Conservation (phyloP, 1,284 basidiomycete genomes). For the Mycosarcoma mackinlayi region DNA sequence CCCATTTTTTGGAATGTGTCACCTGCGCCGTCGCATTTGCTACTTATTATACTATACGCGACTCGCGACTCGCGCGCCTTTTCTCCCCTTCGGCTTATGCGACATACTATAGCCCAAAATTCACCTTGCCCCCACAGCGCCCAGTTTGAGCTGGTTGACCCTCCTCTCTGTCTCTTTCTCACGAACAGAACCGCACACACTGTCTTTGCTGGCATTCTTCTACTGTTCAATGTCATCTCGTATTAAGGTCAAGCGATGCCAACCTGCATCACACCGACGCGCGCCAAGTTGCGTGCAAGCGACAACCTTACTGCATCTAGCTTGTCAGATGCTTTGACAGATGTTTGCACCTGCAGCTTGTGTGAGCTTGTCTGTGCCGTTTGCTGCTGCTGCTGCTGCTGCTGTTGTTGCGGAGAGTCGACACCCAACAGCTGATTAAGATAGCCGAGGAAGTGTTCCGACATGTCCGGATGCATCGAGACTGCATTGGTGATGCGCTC, state of each 20-base stretch:
- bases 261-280: conserved; percentile 45
- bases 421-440: conserved; percentile 49
- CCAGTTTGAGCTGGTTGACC: no score
- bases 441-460: conserved; percentile 56
- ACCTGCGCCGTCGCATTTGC: conserved; percentile 4
- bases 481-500: conserved; percentile 55
- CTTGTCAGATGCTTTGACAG: conserved; percentile 41
- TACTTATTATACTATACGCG: conserved; percentile 47
- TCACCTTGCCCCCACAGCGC: not conserved
- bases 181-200: not conserved
- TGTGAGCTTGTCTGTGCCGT: conserved; percentile 3
- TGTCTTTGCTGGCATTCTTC: not conserved
- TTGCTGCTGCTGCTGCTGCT: conserved; percentile 4
- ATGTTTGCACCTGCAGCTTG: conserved; percentile 5
- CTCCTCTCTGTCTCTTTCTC: no score
- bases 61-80: conserved; percentile 14
- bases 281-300: conserved; percentile 52
- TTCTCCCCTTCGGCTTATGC: not conserved
- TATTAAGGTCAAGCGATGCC: conserved; percentile 27
- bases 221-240: not conserved
- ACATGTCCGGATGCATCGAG: conserved; percentile 43
- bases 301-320: conserved; percentile 53
- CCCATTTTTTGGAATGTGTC: conserved; percentile 3
- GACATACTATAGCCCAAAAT: no score
- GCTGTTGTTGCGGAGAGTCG: not conserved